phyloP scores from a whole-genome alignment of 805 yeast species.

The Pichia gijzeniarum region DNA sequence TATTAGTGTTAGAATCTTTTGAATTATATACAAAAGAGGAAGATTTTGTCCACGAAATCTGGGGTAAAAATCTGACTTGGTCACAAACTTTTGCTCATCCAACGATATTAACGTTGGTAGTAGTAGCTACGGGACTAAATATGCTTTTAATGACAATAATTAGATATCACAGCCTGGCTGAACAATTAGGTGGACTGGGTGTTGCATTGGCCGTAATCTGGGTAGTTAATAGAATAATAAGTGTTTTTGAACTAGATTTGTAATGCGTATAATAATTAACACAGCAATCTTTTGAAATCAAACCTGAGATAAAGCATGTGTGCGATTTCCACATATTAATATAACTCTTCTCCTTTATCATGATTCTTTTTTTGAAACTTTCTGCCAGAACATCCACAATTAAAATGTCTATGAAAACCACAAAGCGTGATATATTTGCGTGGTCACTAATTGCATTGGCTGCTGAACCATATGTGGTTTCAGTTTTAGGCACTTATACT shows the following conservation, averaged over 20 bases:
- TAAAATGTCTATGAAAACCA: slow-evolving; percentile 1
- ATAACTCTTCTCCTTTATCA: too few species aligned
- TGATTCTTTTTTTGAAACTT: background rate
- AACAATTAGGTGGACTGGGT: slow-evolving; percentile 64
- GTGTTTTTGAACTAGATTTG: background rate
- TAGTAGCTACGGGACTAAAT: slow-evolving; percentile 63
- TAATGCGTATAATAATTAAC: too few species aligned
- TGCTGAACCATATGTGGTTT: slow-evolving; percentile 73
- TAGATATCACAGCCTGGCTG: slow-evolving; percentile 76
- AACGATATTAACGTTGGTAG: slow-evolving; percentile 28
- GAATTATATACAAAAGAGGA: slow-evolving; percentile 3
- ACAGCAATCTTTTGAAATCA: too few species aligned
- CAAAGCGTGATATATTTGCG: slow-evolving; percentile 12
- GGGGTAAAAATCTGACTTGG: background rate
- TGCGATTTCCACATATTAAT: too few species aligned
- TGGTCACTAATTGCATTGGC: slow-evolving; percentile 33
- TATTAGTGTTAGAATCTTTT: slow-evolving; percentile 38
- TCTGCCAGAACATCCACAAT: too few species aligned
- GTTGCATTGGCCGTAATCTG: slow-evolving; percentile 42
- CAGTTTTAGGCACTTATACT: slow-evolving; percentile 73
- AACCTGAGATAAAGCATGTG: too few species aligned
- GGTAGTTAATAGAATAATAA: background rate
- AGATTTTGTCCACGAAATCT: slow-evolving; percentile 8
- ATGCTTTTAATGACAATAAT: slow-evolving; percentile 80
- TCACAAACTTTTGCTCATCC: slow-evolving; percentile 14